Evolutionary conservation across 2,329 filamentous ascomycete genomes (phyloP), one percentile per base, ranked within the genome.

Genomic region (Aspergillus unguis): DNA sequence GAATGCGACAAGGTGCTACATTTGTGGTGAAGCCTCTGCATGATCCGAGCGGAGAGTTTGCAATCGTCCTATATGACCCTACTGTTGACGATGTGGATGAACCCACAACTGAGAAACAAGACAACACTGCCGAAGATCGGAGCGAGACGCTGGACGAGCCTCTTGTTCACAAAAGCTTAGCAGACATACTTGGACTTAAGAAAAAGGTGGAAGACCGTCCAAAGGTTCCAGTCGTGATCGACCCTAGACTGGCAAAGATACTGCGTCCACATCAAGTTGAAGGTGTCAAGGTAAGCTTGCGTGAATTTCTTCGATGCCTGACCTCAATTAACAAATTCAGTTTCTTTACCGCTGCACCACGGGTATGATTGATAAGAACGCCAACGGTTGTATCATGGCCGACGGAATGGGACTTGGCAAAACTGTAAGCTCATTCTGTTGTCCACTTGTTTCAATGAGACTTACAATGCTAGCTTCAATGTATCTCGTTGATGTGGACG

Each of bases 321-420:
- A 6, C 9, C 11, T 35, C 28, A 8, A 10, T n/a, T 40, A 17
- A 28, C 29, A n/a, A 5, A 5, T 43, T 6, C 40, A 77, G 76
- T 99, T 99, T 71, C 85, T 99, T 79, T 99, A 97, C 72, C 83
- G 84, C 60, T 95, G 90, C 65, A 91, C 94, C 5, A 97, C 92
- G 1, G 94, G 94, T n/a, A 81, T 97, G 80, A 88, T 97, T 51
- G 94, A 97, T 63, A 82, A 87, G 35, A 92, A 92, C 63, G 94
- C 94, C 44, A 89, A 96, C 70, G 94, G 94, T 2, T 99, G 94
- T 73, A 99, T 99, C 69, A 99, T 99, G 94, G 94, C 94, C 48
- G 94, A 99, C 69, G 94, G 96, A 69, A 99, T 99, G 94, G 94
- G 94, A 62, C 77, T 99, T 29, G 94, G 94, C 52, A 99, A 99